Percentiles rank a stretch among this genome's conserved stretches.
phyloP scores from a whole-genome alignment of 116 monocot genomes.

The Cymodocea nodosa region DNA sequence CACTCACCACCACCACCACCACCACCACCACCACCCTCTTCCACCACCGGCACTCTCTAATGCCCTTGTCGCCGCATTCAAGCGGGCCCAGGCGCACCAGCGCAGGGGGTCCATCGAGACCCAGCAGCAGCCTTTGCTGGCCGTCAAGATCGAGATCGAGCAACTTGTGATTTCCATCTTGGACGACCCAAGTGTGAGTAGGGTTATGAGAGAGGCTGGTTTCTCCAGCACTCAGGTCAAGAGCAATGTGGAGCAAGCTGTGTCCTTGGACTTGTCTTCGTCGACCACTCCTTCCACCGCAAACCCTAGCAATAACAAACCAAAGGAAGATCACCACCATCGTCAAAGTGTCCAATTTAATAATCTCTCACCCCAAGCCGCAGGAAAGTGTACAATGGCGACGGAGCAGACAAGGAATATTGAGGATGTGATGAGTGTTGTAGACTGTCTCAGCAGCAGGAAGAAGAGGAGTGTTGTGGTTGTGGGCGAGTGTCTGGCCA shows the following conservation, averaged over 20 bases:
- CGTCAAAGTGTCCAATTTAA: neutral
- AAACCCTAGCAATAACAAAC: constrained; percentile 20
- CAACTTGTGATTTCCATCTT: constrained; percentile 87
- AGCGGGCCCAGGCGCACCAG: constrained; percentile 76
- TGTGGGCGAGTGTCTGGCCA: constrained; percentile 51
- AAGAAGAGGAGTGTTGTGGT: constrained; percentile 51
- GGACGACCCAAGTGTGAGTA: constrained; percentile 94
- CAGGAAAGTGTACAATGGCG: neutral
- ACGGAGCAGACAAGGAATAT: neutral
- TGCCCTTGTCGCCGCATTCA: constrained; percentile 78
- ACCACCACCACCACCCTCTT: constrained; percentile 26
- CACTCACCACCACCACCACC: neutral
- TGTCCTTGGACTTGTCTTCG: constrained; percentile 17
- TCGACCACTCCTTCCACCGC: constrained; percentile 14
- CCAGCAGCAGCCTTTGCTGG: constrained; percentile 65
- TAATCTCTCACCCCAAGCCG: neutral
- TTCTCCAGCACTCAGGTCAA: constrained; percentile 96
- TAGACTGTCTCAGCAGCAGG: constrained; percentile 29
- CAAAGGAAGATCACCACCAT: constrained; percentile 14
- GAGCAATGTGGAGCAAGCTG: constrained; percentile 64
- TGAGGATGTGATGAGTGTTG: constrained; percentile 44
- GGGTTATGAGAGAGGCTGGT: constrained; percentile 94
- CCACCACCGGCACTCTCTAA: constrained; percentile 52
- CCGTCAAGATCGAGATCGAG: constrained; percentile 76
- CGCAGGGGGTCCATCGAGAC: constrained; percentile 72